A percentile compares a stretch with the other conserved stretches of the same genome.
Conservation (phyloP, 1,284 basidiomycete genomes). For the Mycosarcoma mackinlayi region DNA sequence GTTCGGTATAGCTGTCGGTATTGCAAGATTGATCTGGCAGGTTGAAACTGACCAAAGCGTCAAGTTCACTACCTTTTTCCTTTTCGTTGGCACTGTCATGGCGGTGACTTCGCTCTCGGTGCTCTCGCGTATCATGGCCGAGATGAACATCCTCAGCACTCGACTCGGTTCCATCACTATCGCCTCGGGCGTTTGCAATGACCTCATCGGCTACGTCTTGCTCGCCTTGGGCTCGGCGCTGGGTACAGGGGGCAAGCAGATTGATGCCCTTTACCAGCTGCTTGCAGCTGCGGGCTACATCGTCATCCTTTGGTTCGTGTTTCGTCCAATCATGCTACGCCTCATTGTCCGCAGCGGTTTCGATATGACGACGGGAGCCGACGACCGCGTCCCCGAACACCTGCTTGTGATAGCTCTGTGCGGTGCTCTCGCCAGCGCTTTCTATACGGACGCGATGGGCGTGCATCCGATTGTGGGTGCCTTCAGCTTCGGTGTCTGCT, state of each 20-base stretch:
- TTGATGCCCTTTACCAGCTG: slow-evolving; percentile 52
- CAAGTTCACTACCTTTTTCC: slow-evolving; percentile 56
- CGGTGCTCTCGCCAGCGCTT: slow-evolving; percentile 49
- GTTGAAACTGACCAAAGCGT: slow-evolving; percentile 44
- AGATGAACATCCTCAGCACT: slow-evolving; percentile 56
- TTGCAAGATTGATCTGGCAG: slow-evolving; percentile 50
- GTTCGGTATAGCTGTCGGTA: slow-evolving; percentile 55
- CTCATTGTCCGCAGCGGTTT: slow-evolving; percentile 39
- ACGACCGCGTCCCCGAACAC: slow-evolving; percentile 41
- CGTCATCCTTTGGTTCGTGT: slow-evolving; percentile 44
- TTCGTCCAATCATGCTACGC: slow-evolving; percentile 41
- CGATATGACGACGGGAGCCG: slow-evolving; percentile 36
- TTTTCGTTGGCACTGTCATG: slow-evolving; percentile 61
- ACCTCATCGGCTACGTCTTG: slow-evolving; percentile 53
- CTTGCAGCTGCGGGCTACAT: slow-evolving; percentile 47
- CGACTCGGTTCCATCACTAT: slow-evolving; percentile 51
- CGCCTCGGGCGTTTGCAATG: slow-evolving; percentile 54
- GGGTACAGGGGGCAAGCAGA: slow-evolving; percentile 42
- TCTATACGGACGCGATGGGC: slow-evolving; percentile 48
- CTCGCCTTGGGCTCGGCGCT: slow-evolving; percentile 51
- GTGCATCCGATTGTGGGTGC: slow-evolving; percentile 56
- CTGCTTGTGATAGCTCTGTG: slow-evolving; percentile 39
- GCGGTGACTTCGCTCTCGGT: slow-evolving; percentile 54
- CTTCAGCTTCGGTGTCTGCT: slow-evolving; percentile 48
- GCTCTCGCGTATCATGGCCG: slow-evolving; percentile 52